Evolutionary conservation across 2,329 filamentous ascomycete species (phyloP).

Genomic region (Sporothrix mexicana): DNA sequence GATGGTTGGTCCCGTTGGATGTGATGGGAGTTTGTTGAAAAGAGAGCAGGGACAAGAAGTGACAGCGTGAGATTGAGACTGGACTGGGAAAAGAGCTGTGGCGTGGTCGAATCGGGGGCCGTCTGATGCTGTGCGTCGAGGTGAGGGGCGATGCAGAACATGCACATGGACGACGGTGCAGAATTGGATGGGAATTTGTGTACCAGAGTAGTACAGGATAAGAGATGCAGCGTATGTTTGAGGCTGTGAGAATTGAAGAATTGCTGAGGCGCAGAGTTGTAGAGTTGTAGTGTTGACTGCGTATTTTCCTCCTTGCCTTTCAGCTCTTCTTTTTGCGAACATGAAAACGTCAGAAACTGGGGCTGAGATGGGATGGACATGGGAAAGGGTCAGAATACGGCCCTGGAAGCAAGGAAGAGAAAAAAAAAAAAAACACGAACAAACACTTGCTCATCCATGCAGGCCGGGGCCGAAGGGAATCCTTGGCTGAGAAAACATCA

Average conservation of each 20-base stretch:
- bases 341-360: too few species aligned
- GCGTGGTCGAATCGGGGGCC: conserved; percentile 20
- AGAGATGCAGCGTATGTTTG: not conserved
- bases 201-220: not conserved
- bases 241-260: conserved; percentile 3
- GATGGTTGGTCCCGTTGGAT: conserved; percentile 23
- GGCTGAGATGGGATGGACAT: conserved; percentile 1
- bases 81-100: not conserved
- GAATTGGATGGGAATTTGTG: not conserved
- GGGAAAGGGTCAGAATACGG: not conserved
- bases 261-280: not conserved
- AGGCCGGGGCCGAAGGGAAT: conserved; percentile 3
- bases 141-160: conserved; percentile 23
- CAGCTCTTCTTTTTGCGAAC: too few species aligned
- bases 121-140: conserved; percentile 24
- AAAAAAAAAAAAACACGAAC: not conserved
- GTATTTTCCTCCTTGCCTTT: not conserved
- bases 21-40: conserved; percentile 31
- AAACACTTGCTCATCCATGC: not conserved
- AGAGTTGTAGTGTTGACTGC: too few species aligned
- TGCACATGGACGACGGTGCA: not conserved
- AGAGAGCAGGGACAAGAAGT: not conserved
- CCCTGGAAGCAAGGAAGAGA: not conserved
- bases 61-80: not conserved
- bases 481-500: not conserved